Base-by-base conservation (phyloP, 306 rosid species). In the Cicer cuneatum region DNA sequence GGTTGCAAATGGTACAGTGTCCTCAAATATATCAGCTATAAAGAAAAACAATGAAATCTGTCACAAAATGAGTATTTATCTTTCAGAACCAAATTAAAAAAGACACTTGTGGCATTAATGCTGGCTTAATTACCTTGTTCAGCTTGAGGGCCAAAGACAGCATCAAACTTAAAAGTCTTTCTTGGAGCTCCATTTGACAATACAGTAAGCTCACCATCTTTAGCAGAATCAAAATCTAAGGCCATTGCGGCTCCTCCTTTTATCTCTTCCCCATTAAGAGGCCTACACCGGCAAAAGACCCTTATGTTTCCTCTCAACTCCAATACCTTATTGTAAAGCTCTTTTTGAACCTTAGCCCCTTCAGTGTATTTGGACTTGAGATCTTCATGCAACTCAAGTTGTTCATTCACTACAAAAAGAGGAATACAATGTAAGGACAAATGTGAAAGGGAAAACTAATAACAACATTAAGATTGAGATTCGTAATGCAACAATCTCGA, bases 271-370 rank as follows among this genome's bases (percentile, higher is more conserved):
- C 80, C 71, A 75, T 94, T 90, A 29, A 88, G 88, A 57, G 98
- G 98, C 85, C 97, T 91, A 81, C 97, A 94, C 75, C 98, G 84
- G 81, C 98, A 94, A 72, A 88, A 94, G 84, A 91, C 98, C 83
- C 98, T 83, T 73, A 94, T 94, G 87, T 94, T 94, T 85, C 98
- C 98, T 90, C 89, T 91, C 85, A 92, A 80, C 86, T 91, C 98
- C 83, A 94, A 83, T 76, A 90, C 87, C 85, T 87, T 91, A 82
- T 90, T 94, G 81, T 94, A 94, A 74, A 94, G 97, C 38, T 95
- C 92, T 84, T 90, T 91, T 73, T 83, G 80, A 75, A 90, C 95
- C 85, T 84, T 87, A 53, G 88, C 87, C 64, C 93, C 96, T 74
- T 91, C 89, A 19, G 85, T 69, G 69, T 89, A 93, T 76, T 88